phyloP scores from a whole-genome alignment of 2,329 filamentous ascomycete species.

The Raffaelea arxii region DNA sequence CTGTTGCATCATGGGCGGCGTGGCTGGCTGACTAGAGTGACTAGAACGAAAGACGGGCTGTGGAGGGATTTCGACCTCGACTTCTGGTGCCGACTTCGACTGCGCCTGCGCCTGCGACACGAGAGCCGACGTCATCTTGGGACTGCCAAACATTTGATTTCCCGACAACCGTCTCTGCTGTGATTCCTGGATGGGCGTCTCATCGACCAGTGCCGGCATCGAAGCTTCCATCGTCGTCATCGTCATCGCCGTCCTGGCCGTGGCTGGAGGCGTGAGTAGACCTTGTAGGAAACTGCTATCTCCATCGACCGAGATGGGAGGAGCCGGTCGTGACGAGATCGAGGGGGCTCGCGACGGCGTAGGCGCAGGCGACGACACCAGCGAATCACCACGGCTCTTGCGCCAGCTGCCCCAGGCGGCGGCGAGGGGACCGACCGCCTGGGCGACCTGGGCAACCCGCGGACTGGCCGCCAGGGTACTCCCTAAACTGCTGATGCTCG shows the following conservation, averaged over 20 bases:
- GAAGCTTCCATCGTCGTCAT: too few relatives aligned
- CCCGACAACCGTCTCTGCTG: not conserved
- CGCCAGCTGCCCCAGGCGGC: slow-evolving; percentile 98
- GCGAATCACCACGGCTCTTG: slow-evolving; percentile 50
- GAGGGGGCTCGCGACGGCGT: slow-evolving; percentile 41
- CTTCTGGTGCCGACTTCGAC: too few relatives aligned
- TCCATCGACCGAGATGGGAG: not conserved
- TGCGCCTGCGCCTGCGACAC: too few relatives aligned
- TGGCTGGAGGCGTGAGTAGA: slow-evolving; percentile 79
- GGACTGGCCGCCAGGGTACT: slow-evolving; percentile 74
- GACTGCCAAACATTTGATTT: too few relatives aligned
- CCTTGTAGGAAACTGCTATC: slow-evolving; percentile 60
- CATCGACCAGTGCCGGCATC: too few relatives aligned
- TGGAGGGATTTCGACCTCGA: slow-evolving; percentile 24
- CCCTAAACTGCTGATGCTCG: slow-evolving; percentile 62
- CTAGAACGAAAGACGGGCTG: slow-evolving; percentile 22
- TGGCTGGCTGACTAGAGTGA: slow-evolving; percentile 33
- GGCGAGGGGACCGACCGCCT: slow-evolving; percentile 66
- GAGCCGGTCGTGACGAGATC: slow-evolving; percentile 19
- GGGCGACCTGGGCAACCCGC: slow-evolving; percentile 74
- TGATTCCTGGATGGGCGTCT: too few relatives aligned
- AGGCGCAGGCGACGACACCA: slow-evolving; percentile 28
- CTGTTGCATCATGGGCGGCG: slow-evolving; percentile 52
- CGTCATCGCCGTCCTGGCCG: slow-evolving; percentile 22
- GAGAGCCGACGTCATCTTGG: not conserved